Base-by-base conservation (phyloP, 2,329 filamentous ascomycete species). In the Grosmannia clavigera region DNA sequence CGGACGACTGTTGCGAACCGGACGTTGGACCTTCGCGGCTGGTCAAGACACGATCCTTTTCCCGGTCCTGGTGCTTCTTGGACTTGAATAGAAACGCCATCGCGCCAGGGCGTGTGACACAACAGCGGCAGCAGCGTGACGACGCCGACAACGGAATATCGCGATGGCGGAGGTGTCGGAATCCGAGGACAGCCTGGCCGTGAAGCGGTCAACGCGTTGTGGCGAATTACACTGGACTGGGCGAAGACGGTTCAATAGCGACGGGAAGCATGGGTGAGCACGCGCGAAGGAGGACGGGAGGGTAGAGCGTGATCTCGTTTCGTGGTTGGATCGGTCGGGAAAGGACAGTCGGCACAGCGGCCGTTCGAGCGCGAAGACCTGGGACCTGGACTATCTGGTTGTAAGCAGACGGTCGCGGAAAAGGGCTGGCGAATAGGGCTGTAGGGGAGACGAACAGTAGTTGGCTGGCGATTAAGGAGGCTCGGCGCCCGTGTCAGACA, bases 51-150 rank as follows among this genome's bases (percentile, higher is more conserved):
- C 84, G 81, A 67, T 86, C 84, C 72, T 87, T 84, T 69, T 83
- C 64, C 46, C 63, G 64, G 11, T 86, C 83, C 72, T 87, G 84
- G 69, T 82, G 81, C 74, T 89, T 90, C 75, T 90, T 91, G 60
- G 85, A 88, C 73, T 90, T 90, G 78, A 91, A 91, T 63, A 91
- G 80, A 73, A 91, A 91, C 66, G 87, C 85, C 87, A 91, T 91
- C 73, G 72, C 78, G 72, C 69, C 58, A 48, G 48, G 33, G 60
- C 46, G 64, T 54, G 58, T 53, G 58, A 59, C 60, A 60, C 60
- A 51, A 54, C 48, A 46, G 53, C 40, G 33, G 55, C 58, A 53
- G 38, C 51, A 40, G 57, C 40, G 53, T 19, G 53, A 51, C 52
- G 27, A 43, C 33, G 33, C 33, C 12, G 53, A 52, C 53, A 27